Conservation (phyloP, 352 stramenopile genomes). For the Globisporangium canariense region DNA sequence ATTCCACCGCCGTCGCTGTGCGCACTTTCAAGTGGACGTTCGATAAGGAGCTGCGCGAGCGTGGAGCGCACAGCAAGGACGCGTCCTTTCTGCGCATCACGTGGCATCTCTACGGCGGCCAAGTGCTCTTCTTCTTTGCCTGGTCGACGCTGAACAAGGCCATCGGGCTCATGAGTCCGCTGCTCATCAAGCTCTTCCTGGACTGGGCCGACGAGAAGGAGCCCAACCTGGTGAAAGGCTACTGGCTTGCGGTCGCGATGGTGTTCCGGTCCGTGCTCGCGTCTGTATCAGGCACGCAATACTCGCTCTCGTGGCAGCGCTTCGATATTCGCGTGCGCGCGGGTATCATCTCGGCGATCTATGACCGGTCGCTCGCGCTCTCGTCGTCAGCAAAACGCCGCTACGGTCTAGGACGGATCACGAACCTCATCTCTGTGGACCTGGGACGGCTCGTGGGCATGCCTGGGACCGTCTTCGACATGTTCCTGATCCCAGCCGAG, state of each 20-base stretch:
- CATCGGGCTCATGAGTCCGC: conserved; percentile 56
- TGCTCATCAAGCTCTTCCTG: conserved; percentile 81
- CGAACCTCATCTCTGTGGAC: conserved; percentile 79
- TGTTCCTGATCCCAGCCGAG: conserved; percentile 73
- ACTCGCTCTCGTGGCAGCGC: conserved; percentile 68
- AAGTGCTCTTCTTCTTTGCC: conserved; percentile 51
- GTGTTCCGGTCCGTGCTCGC: conserved; percentile 46
- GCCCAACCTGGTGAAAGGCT: conserved; percentile 42
- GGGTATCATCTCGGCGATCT: conserved; percentile 68
- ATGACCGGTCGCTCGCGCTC: conserved; percentile 47
- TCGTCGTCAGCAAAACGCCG: conserved; percentile 26
- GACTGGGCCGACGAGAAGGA: conserved; percentile 54
- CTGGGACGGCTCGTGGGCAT: conserved; percentile 69
- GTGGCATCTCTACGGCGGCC: conserved; percentile 47
- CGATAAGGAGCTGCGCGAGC: conserved; percentile 26
- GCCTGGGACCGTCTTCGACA: conserved; percentile 70
- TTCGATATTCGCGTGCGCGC: conserved; percentile 74
- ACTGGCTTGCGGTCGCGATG: conserved; percentile 57
- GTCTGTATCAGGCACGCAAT: conserved; percentile 73
- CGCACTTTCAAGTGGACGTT: conserved; percentile 41
- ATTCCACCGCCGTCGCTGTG: conserved; percentile 47
- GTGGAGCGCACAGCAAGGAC: not conserved
- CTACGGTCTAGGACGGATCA: conserved; percentile 60
- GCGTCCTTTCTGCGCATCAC: conserved; percentile 58
- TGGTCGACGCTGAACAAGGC: conserved; percentile 78